Evolutionary conservation across 345 rosid genomes (phyloP), one percentile per base, ranked within the genome.

Genomic region (Psidium friedrichsthalianum): DNA sequence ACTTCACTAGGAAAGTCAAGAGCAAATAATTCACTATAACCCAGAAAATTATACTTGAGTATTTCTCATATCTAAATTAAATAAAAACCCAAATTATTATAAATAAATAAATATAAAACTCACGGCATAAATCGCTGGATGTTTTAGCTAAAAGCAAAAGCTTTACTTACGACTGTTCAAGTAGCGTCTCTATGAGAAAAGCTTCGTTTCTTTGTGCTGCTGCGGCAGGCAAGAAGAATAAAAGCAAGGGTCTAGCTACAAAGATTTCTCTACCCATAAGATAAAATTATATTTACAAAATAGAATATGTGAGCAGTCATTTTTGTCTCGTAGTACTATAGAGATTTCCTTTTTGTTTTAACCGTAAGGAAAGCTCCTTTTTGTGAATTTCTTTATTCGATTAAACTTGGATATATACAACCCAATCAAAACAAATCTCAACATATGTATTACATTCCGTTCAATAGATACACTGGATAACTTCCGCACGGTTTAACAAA

Each of bases 1-100:
- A 0, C 8, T 58, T 58, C 69, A 58, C 8, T 1, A 0, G 6
- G 13, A 57, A n/a, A 58, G 16, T 11, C 3, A 12, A 0, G 13
- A 58, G 16, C n/a, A 58, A 58, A 58, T 58, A 11, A 58, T 58
- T 58, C 4, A n/a, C 13, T 58, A n/a, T 58, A 58, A 8, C 10
- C 51, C 51, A 1, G 0, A 47, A 47, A 47, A 47, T 47, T 11
- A 47, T 47, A n/a, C 32, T n/a, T 1, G 16, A 58, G 32, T n/a
- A 58, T n/a, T 58, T 58, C 69, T 58, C 69, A 12, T 7, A 58
- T 1, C 27, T 58, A 58, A 58, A 58, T 58, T 58, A 58, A n/a
- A 58, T 47, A 47, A 47, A 47, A 47, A 8, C 51, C 51, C 10
- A 47, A 8, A 47, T 47, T 47, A 47, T 47, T 47, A 47, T 47